Evolutionary conservation across 192 early-diverging fungal genomes (phyloP), one percentile per base, ranked within the genome.

Genomic region (Entomortierella parvispora): DNA sequence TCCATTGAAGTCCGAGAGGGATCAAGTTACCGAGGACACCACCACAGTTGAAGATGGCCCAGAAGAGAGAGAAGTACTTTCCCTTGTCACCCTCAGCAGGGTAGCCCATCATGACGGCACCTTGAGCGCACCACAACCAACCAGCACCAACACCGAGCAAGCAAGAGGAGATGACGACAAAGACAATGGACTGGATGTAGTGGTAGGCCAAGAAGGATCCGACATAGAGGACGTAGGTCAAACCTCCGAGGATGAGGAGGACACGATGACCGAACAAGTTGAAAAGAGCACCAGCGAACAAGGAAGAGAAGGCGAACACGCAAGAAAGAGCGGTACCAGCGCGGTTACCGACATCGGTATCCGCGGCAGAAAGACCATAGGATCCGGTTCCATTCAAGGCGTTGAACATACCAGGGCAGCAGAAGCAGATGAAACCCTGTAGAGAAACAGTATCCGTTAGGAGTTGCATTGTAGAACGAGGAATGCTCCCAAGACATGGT

Each of bases 61-160:
- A 95, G 86, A 93, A 95, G 22, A 89, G 76, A 33, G 88, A 85
- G 53, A 95, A 92, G 74, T 85, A 91, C 58, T 80, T 84, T 31
- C 90, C 92, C 80, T 93, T n/a, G n/a, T 93, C 32, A 83, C 71
- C 65, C 93, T 91, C 15, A 74, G 70, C 47, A n/a, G 93, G 91
- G 77, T 95, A 93, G 53, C 92, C 89, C 60, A 91, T 82, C 88
- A 93, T 91, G 60, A 94, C 90, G 76, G 88, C 86, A 43, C 91
- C 85, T 66, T 91, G 89, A 23, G 89, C 89, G 4, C 90, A 85
- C 82, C 84, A 81, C 8, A 81, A 48, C 53, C 93, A 85, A 45
- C 90, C 92, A 7, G 93, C 93, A 65, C 62, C 90, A 26, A 91
- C 62, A 65, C 93, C 93, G 28, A 94, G 87, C 53, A 93, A 71